These are phyloP conservation scores for Fagus crenata DNA, from an alignment of 306 rosid genomes.

Conservation along the genomic window DNA sequence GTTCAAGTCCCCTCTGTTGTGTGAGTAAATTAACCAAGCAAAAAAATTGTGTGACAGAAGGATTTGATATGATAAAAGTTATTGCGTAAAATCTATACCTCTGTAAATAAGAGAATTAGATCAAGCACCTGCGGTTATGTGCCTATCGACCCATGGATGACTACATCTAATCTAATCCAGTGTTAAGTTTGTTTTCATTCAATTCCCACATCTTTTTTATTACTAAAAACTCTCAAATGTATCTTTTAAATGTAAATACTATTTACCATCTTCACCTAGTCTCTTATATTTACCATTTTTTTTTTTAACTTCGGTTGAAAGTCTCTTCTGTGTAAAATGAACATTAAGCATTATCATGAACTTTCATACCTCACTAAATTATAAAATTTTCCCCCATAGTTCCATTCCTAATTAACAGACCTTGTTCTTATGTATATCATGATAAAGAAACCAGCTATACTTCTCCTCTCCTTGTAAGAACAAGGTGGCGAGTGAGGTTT, in stretches of 20 bases:
- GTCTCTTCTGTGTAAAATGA: not conserved
- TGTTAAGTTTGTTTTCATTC: not conserved
- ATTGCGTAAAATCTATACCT: not conserved
- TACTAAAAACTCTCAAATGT: not conserved
- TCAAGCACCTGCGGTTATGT: not conserved
- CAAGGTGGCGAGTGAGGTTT: too few species aligned
- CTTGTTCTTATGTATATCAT: not conserved
- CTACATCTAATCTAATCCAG: not conserved
- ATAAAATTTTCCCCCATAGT: not conserved
- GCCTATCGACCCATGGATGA: not conserved
- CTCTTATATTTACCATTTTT: not conserved
- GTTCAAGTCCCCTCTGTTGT: too few species aligned
- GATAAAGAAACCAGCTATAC: not conserved
- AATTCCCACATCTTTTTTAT: not conserved
- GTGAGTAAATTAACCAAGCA: too few species aligned
- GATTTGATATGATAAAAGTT: not conserved
- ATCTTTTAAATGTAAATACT: not conserved
- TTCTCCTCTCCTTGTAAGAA: too few species aligned
- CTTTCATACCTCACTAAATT: not conserved
- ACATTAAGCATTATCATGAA: not conserved
- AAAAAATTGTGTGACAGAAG: not conserved
- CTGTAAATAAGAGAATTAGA: not conserved
- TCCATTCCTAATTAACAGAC: not conserved
- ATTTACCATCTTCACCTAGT: not conserved
- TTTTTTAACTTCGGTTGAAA: not conserved